Evolutionary conservation across 805 yeast species (phyloP).

Genomic region (Candida tammaniensis): DNA sequence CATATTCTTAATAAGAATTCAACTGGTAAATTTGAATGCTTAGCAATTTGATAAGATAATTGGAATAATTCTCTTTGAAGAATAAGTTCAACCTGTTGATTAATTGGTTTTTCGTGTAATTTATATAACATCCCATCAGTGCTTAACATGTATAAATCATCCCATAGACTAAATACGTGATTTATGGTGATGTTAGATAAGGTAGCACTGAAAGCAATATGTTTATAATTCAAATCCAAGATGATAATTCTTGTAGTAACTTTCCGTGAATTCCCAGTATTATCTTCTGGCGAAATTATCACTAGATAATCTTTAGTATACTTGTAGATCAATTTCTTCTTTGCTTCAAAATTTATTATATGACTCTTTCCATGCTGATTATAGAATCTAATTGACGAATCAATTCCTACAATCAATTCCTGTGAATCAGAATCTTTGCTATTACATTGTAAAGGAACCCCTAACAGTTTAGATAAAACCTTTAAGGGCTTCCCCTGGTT

Average conservation of each 20-base stretch:
- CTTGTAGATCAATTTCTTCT: conserved; percentile 51
- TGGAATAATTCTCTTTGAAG: conserved; percentile 68
- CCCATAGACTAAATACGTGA: conserved; percentile 57
- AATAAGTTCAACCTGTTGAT: conserved; percentile 67
- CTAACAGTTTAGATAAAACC: conserved; percentile 43
- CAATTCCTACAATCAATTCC: conserved; percentile 62
- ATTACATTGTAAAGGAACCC: conserved; percentile 51
- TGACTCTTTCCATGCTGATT: conserved; percentile 52
- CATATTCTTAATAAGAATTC: conserved; percentile 28
- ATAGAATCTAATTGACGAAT: conserved; percentile 63
- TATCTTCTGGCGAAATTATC: conserved; percentile 49
- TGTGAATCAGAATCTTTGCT: conserved; percentile 41
- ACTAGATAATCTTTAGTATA: conserved; percentile 53
- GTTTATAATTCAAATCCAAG: conserved; percentile 67
- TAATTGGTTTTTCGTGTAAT: conserved; percentile 61
- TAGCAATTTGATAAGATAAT: conserved; percentile 70
- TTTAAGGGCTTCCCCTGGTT: conserved; percentile 62
- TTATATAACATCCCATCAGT: conserved; percentile 74
- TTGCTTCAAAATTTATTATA: conserved; percentile 53
- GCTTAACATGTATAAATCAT: conserved; percentile 58
- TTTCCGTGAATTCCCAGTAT: conserved; percentile 13
- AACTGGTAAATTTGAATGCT: conserved; percentile 26
- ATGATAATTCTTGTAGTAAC: conserved; percentile 58
- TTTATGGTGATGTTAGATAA: conserved; percentile 60
- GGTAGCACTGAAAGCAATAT: conserved; percentile 65